Evolutionary conservation across 2,329 filamentous ascomycete species (phyloP), one percentile per base, ranked within the genome.

Genomic region (Botrytis aclada): DNA sequence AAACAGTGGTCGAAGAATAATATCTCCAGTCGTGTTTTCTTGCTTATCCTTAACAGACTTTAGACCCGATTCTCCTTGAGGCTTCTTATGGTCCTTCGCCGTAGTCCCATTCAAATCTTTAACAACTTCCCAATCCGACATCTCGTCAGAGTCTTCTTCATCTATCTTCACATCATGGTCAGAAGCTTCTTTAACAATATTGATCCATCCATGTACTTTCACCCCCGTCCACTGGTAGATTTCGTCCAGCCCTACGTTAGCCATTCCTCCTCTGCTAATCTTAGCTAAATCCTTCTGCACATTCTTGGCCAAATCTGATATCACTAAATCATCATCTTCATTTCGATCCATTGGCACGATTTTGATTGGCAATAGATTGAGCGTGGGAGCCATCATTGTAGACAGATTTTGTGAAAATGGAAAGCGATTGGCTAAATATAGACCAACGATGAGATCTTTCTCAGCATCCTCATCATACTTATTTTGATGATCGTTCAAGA

Each of bases 361-460:
- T 18, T 86, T 85, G 0, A 98, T 82, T 0, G 94, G 94, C 2
- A 97, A 86, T 6, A 98, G 85, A 76, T 92, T 95, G 32, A 98
- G 85, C 0, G 93, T 96, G 0, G 95, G 94, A 45, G 89, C 90
- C 0, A 86, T 77, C 3, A 88, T 83, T 0, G 77, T 76, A 3
- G 87, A 83, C 1, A 89, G 80, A 4, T 85, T 83, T 4, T 86
- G 83, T 14, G 86, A 81, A 34, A 84, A 83, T 18, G 87, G 84
- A 0, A 87, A 86, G 69, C 94, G 88, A 80, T 97, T 97, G 60
- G 94, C 93, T 14, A 97, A 87, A 81, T 97, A 98, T 34, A 97
- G 82, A 2, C 94, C 95, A 69, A 97, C 86, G 0, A 93, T 82
- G 2, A 93, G 81, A 56, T 88, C 84, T 29, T n/a, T 22, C 4